A percentile compares a stretch with the other conserved stretches of the same genome.
Evolutionary conservation across 768 basidiomycete genomes (phyloP).

Genomic region (Tricholoma furcatifolium): DNA sequence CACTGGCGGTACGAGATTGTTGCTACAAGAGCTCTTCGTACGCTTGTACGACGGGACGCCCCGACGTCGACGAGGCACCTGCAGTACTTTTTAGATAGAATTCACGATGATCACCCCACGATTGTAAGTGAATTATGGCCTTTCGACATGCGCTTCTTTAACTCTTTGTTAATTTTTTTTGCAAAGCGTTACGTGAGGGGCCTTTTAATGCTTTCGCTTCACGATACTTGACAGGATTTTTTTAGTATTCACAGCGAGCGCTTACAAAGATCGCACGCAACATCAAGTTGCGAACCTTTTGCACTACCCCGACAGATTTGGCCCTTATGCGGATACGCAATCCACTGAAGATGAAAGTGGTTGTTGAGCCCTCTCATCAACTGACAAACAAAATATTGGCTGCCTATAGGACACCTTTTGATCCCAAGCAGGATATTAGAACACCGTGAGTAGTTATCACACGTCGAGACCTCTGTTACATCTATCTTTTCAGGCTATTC

Average conservation of each 20-base stretch:
- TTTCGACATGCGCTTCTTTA: no score
- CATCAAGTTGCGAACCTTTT: slow-evolving; percentile 79
- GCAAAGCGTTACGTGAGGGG: slow-evolving; percentile 57
- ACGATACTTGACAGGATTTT: slow-evolving; percentile 3
- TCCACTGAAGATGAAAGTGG: slow-evolving; percentile 56
- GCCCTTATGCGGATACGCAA: slow-evolving; percentile 63
- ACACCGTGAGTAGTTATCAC: slow-evolving; percentile 41
- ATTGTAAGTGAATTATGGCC: slow-evolving; percentile 66
- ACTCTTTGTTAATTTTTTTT: slow-evolving; percentile 2
- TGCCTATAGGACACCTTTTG: slow-evolving; percentile 51
- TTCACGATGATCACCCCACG: slow-evolving; percentile 61
- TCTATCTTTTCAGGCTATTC: slow-evolving; percentile 37
- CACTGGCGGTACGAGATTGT: slow-evolving; percentile 83
- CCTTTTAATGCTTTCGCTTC: background rate
- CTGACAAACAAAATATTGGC: slow-evolving; percentile 57
- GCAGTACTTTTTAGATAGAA: slow-evolving; percentile 57
- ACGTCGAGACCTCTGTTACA: background rate
- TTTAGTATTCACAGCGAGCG: slow-evolving; percentile 68
- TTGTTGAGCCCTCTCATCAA: slow-evolving; percentile 46
- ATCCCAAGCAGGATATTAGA: slow-evolving; percentile 28
- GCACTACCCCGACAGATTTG: slow-evolving; percentile 52
- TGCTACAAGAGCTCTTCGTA: slow-evolving; percentile 64
- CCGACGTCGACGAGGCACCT: slow-evolving; percentile 49
- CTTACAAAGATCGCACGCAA: slow-evolving; percentile 75
- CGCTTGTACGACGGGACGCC: slow-evolving; percentile 65